Evolutionary conservation across 371 early-diverging fungal genomes (phyloP), one percentile per base, ranked within the genome.

Genomic region (Thermomucor indicae-seudaticae): DNA sequence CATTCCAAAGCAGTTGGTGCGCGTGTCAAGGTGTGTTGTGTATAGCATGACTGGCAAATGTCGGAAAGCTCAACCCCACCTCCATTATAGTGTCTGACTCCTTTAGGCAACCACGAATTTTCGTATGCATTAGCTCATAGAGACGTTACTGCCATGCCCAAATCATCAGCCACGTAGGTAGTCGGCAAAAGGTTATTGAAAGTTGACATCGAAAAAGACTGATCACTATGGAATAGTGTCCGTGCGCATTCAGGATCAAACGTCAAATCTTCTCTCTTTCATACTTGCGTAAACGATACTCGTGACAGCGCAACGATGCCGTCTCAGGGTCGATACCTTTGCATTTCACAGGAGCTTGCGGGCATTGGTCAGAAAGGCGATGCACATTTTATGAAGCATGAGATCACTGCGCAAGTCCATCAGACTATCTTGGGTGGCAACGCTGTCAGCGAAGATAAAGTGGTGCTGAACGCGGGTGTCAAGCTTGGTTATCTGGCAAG

Each of bases 211-310:
- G 2, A n/a, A 40, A 19, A 14, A 10, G 7, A 10, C 48, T 11
- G 29, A 16, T 37, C 16, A 40, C 2, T 38, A n/a, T n/a, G 16
- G 25, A 23, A 30, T 64, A 91, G 91, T 59, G 79, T 95, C 43
- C 87, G 95, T 32, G 69, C 81, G 23, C 86, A 91, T 35, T 92
- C 90, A 6, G 95, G 93, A 11, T 81, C 89, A 59, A 76, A 86
- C 35, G 58, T 89, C 38, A 96, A 96, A 62, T 83, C 91, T 2
- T 70, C 91, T 0, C 42, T 95, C 11, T 59, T 65, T 3, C 88
- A 92, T 60, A 61, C 78, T 30, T 80, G 84, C 55, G 62, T 79
- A 0, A 64, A 72, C 31, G 95, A 96, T 51, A 68, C 64, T 19
- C 83, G 95, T 34, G 88, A 95, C 53, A 81, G 86, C 54, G 52